These are phyloP conservation scores for Aeschynomene evenia DNA, from an alignment of 306 rosid species.

Conservation along the genomic window DNA sequence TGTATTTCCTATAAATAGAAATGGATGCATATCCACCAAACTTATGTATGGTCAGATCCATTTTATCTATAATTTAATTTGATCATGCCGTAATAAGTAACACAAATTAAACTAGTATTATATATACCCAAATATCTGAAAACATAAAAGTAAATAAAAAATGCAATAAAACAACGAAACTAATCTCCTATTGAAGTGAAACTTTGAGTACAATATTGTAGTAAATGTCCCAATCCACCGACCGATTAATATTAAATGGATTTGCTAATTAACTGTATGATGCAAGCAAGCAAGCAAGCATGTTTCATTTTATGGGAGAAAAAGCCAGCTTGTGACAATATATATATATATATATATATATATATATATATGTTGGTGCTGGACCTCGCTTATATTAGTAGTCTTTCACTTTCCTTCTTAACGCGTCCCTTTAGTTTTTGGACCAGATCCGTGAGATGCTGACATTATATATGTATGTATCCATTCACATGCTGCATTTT, in stretches of 20 bases:
- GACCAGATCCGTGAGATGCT: not conserved
- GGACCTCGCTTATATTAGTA: not conserved
- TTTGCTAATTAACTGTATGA: not conserved
- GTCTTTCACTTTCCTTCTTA: slow-evolving; percentile 7
- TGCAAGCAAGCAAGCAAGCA: not conserved
- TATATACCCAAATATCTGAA: too few species aligned
- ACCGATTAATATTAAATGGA: not conserved
- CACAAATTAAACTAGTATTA: too few species aligned
- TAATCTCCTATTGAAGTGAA: not conserved
- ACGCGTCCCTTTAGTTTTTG: not conserved
- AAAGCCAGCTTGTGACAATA: not conserved
- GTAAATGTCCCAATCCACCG: not conserved
- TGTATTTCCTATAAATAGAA: not conserved
- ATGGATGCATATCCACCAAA: not conserved
- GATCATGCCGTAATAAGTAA: not conserved
- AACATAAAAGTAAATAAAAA: too few species aligned
- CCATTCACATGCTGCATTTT: not conserved
- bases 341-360: too few species aligned
- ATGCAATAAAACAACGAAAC: too few species aligned
- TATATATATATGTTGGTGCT: too few species aligned
- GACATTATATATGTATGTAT: not conserved
- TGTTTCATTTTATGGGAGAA: not conserved
- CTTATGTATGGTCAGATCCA: not conserved
- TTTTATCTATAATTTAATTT: not conserved
- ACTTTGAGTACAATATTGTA: not conserved